Conservation (phyloP, 345 rosid genomes). For the Laguncularia racemosa region DNA sequence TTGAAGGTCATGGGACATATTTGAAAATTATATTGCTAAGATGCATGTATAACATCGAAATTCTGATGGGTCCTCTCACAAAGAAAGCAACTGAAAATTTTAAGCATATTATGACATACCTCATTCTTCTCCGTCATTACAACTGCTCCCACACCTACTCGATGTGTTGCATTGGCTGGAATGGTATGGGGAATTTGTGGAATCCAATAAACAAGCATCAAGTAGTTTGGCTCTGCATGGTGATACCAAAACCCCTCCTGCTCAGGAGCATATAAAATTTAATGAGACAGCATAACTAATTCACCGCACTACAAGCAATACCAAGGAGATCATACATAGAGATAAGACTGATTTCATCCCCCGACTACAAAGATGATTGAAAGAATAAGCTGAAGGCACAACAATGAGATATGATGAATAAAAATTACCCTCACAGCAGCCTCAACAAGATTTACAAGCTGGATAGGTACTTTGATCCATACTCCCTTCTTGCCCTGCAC, state of each 20-base stretch:
- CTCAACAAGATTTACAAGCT: slow-evolving; percentile 60
- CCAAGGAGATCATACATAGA: no score
- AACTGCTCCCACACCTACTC: slow-evolving; percentile 71
- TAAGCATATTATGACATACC: slow-evolving; percentile 29
- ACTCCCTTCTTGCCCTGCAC: slow-evolving; percentile 78
- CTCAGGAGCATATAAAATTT: slow-evolving; percentile 8
- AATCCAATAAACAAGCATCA: slow-evolving; percentile 89
- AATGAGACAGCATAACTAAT: background rate
- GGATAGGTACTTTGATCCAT: slow-evolving; percentile 82
- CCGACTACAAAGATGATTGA: background rate
- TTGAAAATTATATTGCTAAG: no score
- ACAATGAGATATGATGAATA: background rate
- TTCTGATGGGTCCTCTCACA: background rate
- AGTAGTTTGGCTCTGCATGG: slow-evolving; percentile 75
- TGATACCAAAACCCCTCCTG: slow-evolving; percentile 94
- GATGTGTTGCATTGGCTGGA: slow-evolving; percentile 85
- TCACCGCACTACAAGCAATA: background rate
- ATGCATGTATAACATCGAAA: background rate
- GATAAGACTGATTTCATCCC: no score
- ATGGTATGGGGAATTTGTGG: slow-evolving; percentile 49
- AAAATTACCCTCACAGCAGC: slow-evolving; percentile 56
- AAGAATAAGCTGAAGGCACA: background rate
- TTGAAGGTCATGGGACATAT: no score
- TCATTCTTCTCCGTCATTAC: slow-evolving; percentile 69
- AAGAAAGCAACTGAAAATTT: background rate